Base-by-base conservation (phyloP, 805 yeast species). In the Candida insectalens region DNA sequence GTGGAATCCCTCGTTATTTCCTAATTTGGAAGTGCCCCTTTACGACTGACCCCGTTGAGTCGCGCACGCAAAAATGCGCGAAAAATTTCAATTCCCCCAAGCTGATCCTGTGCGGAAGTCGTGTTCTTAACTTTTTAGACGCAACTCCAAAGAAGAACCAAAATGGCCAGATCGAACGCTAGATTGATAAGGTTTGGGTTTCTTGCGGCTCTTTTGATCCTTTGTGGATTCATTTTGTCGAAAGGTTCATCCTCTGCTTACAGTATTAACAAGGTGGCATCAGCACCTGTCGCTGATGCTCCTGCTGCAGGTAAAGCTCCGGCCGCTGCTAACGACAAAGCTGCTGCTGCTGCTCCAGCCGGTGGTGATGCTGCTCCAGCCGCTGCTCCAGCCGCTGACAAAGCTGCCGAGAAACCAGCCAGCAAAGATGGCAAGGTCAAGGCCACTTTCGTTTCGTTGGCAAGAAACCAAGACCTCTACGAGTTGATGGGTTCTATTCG, bases 391-490 rank as follows among this genome's bases (percentile, higher is more conserved):
- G 31, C 17, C 10, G 9, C 33, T 4, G 19, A 25, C 18, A 33
- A 37, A 16, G 39, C 32, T 22, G 27, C 15, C 14, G 33, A n/a
- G 9, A 16, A n/a, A 9, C 27, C 33, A 13, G 25, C 20, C 6
- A 19, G 32, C 14, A 29, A 29, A 9, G 25, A 19, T n/a, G 32
- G 32, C 23, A 70, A 71, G 45, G 77, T 69, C 36, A 77, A 74
- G 53, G 95, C 94, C 12, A 77, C 94, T 2, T 82, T 84, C 55
- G 87, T 83, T 13, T 69, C 89, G 0, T 64, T 83, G 46, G 92
- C 88, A 9, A 68, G 94, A 60, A 82, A 83, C 55, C 47, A 62
- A n/a, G 95, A 83, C 51, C 55, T 83, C 36, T 65, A 71, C 60
- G 67, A 68, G 18, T 58, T 83, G 34, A 59, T 74, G 29, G 70